phyloP scores from a whole-genome alignment of 2,329 filamentous ascomycete genomes.

The Sphaerulina musiva region DNA sequence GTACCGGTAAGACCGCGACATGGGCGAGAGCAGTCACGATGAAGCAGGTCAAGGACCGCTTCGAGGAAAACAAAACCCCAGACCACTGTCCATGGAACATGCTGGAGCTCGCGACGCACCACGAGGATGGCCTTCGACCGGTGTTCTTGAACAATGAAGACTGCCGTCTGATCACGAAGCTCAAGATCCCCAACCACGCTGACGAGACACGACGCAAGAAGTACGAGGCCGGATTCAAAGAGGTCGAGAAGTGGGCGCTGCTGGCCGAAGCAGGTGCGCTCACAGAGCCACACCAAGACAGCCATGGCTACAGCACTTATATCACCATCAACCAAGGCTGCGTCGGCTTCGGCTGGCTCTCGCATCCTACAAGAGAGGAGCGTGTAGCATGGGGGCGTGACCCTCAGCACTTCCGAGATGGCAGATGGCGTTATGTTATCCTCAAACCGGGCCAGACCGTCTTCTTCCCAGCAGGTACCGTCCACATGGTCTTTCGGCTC shows the following conservation, averaged over 20 bases:
- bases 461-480: slow-evolving; percentile 31
- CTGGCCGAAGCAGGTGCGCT: slow-evolving; percentile 32
- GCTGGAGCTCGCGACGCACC: slow-evolving; percentile 30
- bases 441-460: slow-evolving; percentile 30
- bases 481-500: slow-evolving; percentile 34
- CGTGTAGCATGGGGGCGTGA: slow-evolving; percentile 24
- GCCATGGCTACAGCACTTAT: slow-evolving; percentile 32
- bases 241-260: slow-evolving; percentile 33
- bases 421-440: slow-evolving; percentile 30
- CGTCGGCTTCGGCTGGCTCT: slow-evolving; percentile 32
- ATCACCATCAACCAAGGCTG: slow-evolving; percentile 31
- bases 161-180: slow-evolving; percentile 30
- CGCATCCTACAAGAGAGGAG: slow-evolving; percentile 23
- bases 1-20: slow-evolving; percentile 8
- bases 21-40: slow-evolving; percentile 19
- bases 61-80: slow-evolving; percentile 10
- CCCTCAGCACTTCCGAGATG: slow-evolving; percentile 20
- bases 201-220: slow-evolving; percentile 26
- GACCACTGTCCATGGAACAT: slow-evolving; percentile 28
- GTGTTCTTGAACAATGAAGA: slow-evolving; percentile 31
- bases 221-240: slow-evolving; percentile 29
- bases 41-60: slow-evolving; percentile 26
- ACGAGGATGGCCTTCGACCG: slow-evolving; percentile 30
- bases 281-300: slow-evolving; percentile 33
- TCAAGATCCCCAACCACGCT: slow-evolving; percentile 27